Evolutionary conservation across 2,329 filamentous ascomycete species (phyloP), one percentile per base, ranked within the genome.

Genomic region (Cytospora leucostoma): DNA sequence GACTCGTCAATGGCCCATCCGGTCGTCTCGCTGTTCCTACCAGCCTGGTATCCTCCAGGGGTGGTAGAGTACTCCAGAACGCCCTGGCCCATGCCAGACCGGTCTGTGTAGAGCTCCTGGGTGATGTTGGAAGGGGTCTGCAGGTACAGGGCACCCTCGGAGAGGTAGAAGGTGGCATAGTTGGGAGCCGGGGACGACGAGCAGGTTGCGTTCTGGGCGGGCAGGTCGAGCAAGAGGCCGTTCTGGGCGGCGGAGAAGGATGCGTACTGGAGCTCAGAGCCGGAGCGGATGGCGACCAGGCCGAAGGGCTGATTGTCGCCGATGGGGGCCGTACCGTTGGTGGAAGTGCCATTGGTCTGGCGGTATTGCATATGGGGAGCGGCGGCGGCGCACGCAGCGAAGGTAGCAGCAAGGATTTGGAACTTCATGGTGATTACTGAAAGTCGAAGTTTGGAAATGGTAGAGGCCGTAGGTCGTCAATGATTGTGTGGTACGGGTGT

Each of bases 81-180:
- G 57, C 85, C 85, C 67, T 83, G 81, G 67, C 82, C 80, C 83
- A 86, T 85, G 69, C 83, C 84, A 53, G 82, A 84, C 52, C 81
- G 80, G 72, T 88, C 84, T 49, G 80, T 80, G 66, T 70, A 87
- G 57, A 83, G 64, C 68, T 80, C 73, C 75, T 87, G 85, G 3
- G 74, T 73, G 38, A 67, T 75, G 5, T 73, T 75, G 27, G 74
- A 73, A 33, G 70, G 67, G 38, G 77, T 78, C 73, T 80, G 85
- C 37, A 88, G 70, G 70, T 72, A 79, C 34, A 85, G 77, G 52
- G 75, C 75, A 54, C 75, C 75, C 53, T 82, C 74, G 49, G 77
- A 59, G 68, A 86, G 73, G 67, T 75, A 74, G 73, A 88, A 85
- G 49, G 79, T 83, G 56, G 83, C 84, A 40, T 69, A 72, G 66